These are phyloP conservation scores for Solanum appendiculatum DNA, from an alignment of 257 asterid genomes.

Conservation along the genomic window DNA sequence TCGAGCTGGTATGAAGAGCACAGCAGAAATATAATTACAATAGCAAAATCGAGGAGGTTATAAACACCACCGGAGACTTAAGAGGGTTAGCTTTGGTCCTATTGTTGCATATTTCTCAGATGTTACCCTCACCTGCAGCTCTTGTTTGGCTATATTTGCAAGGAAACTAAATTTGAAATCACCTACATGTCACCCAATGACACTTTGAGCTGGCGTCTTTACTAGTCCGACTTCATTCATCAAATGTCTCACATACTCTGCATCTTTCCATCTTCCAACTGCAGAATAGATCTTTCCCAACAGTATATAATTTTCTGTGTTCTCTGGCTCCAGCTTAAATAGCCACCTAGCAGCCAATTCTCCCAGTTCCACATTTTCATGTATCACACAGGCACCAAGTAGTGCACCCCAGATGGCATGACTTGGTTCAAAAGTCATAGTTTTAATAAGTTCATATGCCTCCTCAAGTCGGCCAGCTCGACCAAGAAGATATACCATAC, in stretches of 20 bases:
- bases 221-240: constrained; percentile 52
- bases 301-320: constrained; percentile 69
- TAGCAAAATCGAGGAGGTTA: not conserved
- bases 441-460: constrained; percentile 48
- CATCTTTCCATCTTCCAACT: constrained; percentile 83
- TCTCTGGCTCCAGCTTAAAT: constrained; percentile 66
- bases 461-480: constrained; percentile 75
- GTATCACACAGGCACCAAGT: constrained; percentile 72
- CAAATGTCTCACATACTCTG: constrained; percentile 50
- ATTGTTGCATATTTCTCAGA: not conserved
- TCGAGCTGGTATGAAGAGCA: not conserved
- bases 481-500: constrained; percentile 93
- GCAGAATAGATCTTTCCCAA: constrained; percentile 80
- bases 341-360: constrained; percentile 70
- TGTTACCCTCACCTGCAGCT: not conserved
- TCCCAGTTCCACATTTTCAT: constrained; percentile 76
- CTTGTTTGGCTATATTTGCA: not conserved
- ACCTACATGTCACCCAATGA: constrained; percentile 22
- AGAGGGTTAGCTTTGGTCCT: not conserved
- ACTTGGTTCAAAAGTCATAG: constrained; percentile 43
- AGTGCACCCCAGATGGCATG: constrained; percentile 83
- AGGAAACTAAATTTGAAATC: not conserved
- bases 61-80: not conserved
- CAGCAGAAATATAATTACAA: not conserved
- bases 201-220: constrained; percentile 76